Percentiles rank a stretch among this genome's conserved stretches.
Evolutionary conservation across 305 asterid species (phyloP).

Genomic region (Fraxinus sp.): DNA sequence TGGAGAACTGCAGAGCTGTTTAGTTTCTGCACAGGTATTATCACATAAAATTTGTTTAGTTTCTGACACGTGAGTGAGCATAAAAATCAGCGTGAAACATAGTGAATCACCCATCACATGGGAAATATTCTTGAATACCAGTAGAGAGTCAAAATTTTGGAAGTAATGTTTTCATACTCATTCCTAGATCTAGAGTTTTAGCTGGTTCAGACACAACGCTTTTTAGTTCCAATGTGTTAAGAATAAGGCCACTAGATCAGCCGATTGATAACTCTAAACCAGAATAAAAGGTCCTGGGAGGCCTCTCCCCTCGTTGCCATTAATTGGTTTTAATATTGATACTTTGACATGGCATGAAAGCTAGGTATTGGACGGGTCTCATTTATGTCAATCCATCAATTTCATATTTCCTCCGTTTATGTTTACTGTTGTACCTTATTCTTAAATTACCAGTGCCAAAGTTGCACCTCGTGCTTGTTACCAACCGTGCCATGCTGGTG

Average conservation of each 20-base stretch:
- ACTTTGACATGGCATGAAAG: not conserved
- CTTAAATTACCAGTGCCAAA: not conserved
- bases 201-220: not conserved
- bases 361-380: not conserved
- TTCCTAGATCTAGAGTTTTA: not conserved
- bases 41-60: slow-evolving; percentile 2
- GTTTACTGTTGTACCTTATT: not conserved
- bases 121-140: slow-evolving; percentile 3
- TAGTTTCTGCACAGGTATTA: slow-evolving; percentile 9
- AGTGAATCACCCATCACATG: not conserved
- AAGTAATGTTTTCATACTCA: not conserved
- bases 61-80: slow-evolving; percentile 3
- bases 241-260: not conserved
- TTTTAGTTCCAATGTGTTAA: not conserved
- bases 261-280: not conserved
- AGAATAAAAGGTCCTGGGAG: not conserved
- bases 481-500: not conserved
- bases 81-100: slow-evolving; percentile 7
- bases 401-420: not conserved
- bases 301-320: not conserved
- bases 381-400: not conserved
- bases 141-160: slow-evolving; percentile 14
- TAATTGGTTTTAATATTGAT: not conserved
- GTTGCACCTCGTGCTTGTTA: not conserved
- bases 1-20: slow-evolving; percentile 18